Evolutionary conservation across 805 yeast species (phyloP), one percentile per base, ranked within the genome.

Genomic region (Phaffomyces thermotolerans): DNA sequence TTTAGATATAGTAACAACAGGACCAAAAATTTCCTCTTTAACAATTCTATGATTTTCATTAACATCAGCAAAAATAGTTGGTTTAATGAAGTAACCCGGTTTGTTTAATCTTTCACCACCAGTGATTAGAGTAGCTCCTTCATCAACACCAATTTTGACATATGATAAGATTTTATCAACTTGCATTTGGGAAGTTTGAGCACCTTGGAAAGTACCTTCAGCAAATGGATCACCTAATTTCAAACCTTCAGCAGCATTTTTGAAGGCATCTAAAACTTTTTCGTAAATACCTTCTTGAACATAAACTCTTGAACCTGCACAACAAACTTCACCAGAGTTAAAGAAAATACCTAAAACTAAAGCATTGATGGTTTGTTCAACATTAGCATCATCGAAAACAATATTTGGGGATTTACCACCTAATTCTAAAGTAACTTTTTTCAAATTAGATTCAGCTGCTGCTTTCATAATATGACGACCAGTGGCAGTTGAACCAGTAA

Each of bases 401-500:
- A 90, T 79, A 66, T 84, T 81, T 58, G 98, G 96, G 30, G 96
- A 89, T 72, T 90, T 90, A 63, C 98, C 98, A 62, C 98, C 98
- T 58, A 89, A 79, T 72, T 90, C 98, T 62, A 90, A 75, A 36
- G 97, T 90, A 51, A 89, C 87, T 66, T 85, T 88, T 76, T 90
- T 90, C 66, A 90, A 74, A 67, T 81, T 80, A 39, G 86, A 76
- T 49, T 78, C 79, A 51, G 95, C 87, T 49, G 95, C 90, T 48
- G 75, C 73, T 66, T 76, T 77, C 83, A 86, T 82, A 61, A 90
- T 85, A 56, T 67, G 68, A 64, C 85, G 84, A 61, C 97, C 98
- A 52, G 84, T 79, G 33, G 83, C 84, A 40, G 95, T 88, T 15
- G 95, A 84, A 62, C 95, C 95, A 41, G 95, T 87, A 68, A 87